These are phyloP conservation scores for Periconia sp. DNA, from an alignment of 2,329 filamentous ascomycete genomes.

Conservation along the genomic window DNA sequence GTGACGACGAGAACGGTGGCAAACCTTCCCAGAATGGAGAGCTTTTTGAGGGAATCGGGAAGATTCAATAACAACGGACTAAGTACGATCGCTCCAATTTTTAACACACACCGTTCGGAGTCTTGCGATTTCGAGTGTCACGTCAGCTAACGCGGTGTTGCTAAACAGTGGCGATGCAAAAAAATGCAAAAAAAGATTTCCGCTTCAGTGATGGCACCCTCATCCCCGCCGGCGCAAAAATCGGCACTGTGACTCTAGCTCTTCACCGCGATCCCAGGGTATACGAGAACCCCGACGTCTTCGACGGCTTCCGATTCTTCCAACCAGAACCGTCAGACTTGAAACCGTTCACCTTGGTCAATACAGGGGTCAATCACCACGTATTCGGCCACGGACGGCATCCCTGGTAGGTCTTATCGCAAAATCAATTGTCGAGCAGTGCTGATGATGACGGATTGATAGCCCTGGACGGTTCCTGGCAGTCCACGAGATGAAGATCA, in stretches of 20 bases:
- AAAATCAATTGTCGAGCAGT: not conserved
- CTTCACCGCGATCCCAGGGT: not conserved
- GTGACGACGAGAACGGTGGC: slow-evolving; percentile 1
- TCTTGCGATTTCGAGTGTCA: too few relatives aligned
- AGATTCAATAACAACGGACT: slow-evolving; percentile 3
- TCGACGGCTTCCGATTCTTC: slow-evolving; percentile 5
- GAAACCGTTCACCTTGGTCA: slow-evolving; percentile 1
- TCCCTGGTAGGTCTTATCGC: slow-evolving; percentile 1
- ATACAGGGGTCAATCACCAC: not conserved
- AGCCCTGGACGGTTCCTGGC: slow-evolving; percentile 7
- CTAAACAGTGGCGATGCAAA: not conserved
- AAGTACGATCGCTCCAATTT: slow-evolving; percentile 1
- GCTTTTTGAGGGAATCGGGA: slow-evolving; percentile 4
- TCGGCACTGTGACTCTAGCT: not conserved
- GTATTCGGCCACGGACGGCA: slow-evolving; percentile 5
- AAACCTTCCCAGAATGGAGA: slow-evolving; percentile 4
- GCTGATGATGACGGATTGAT: not conserved
- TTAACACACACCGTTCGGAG: too few relatives aligned
- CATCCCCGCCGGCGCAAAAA: slow-evolving; percentile 1
- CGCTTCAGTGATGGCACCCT: slow-evolving; percentile 3
- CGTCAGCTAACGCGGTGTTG: too few relatives aligned
- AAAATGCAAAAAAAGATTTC: slow-evolving; percentile 2
- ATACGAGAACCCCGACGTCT: not conserved
- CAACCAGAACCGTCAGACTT: not conserved
- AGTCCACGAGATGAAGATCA: slow-evolving; percentile 6